Evolutionary conservation across 139 green algal species (phyloP), one percentile per base, ranked within the genome.

Genomic region (Closterium sp.): DNA sequence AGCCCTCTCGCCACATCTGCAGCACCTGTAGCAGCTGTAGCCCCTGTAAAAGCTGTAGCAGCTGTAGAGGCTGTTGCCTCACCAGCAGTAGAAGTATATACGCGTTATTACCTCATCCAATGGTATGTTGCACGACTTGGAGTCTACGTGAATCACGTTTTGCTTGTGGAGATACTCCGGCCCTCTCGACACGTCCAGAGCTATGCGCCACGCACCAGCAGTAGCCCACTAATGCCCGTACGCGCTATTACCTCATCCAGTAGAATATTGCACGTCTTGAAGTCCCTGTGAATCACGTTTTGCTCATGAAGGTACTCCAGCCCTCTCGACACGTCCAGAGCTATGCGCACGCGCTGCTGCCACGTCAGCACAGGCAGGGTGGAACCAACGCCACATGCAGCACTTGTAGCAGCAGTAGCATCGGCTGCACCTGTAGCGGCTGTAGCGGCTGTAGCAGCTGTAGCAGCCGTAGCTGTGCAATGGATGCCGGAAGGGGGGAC

Each of bases 221-320:
- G n/a, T n/a, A n/a, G n/a, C n/a, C n/a, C n/a, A n/a, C n/a, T n/a
- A n/a, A n/a, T n/a, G n/a, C 12, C 55, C 25, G 9, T 76, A 25
- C 55, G 55, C 55, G 55, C 25, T 76, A 76, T 89, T 38, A 91
- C 88, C 88, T 86, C 88, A 34, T 81, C 85, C 30, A 92, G 76
- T 3, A 92, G 84, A 87, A 92, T 88, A 9, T 92, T 92, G 89
- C 76, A 76, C 21, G 76, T 33, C 81, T 92, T 92, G 66, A 92
- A 66, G 89, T 92, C 89, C 38, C 89, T 33, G 81, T 92, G 81
- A 28, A 92, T 90, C 21, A 92, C 35, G 89, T 91, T 91, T 23
- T 91, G 34, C 31, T 19, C 32, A 19, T 91, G 88, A 5, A 91
- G n/a, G 36, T 85, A 91, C 36, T 84, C 64, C 88, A 91, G 19